Base-by-base conservation (phyloP, 1,284 basidiomycete species). In the Fomitopsis schrenkii region DNA sequence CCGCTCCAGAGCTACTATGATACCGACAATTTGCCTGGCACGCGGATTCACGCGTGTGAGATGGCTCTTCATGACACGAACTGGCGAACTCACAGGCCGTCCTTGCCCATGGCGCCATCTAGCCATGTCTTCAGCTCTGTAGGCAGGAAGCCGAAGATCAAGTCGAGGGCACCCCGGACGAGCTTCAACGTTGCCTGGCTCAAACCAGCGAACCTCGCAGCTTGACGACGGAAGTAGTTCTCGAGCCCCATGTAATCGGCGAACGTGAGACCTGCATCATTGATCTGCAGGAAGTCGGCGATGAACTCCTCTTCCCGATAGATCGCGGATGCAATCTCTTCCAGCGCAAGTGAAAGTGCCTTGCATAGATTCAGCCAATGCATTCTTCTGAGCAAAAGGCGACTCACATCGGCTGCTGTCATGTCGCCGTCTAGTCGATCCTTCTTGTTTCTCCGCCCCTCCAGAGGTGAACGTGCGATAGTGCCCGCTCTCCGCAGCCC, bases 241-340 rank as follows among this genome's bases (percentile, higher is more conserved):
- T 98, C 97, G 63, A 99, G 78, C 55, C 90, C 88, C 86, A 95
- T 94, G 70, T 97, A 96, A 75, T 98, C 97, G 9, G 97, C 97
- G 75, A 95, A 99, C 0, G 97, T 98, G 19, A 94, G 82, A 28
- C 87, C 87, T 50, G 88, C 85, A 69, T 97, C 94, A 65, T 92
- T 90, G 71, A 97, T 91, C 71, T 97, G 95, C 50, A 99, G 78
- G 73, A 98, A 95, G 67, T 96, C 93, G 9, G 89, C 85, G 64
- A 98, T 88, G 75, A 98, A 98, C 17, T 88, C 87, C 70, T 93
- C 88, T 76, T 99, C 97, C 10, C 84, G 84, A 61, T 89, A 86
- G 15, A 98, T 81, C 58, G 91, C 82, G 2, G 88, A 87, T 6
- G 90, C 82, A 5, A 98, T 82, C 72, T 93, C 88, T 54, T 90